Base-by-base conservation (phyloP, 1,284 basidiomycete species). In the Cryptococcus deneoformans region DNA sequence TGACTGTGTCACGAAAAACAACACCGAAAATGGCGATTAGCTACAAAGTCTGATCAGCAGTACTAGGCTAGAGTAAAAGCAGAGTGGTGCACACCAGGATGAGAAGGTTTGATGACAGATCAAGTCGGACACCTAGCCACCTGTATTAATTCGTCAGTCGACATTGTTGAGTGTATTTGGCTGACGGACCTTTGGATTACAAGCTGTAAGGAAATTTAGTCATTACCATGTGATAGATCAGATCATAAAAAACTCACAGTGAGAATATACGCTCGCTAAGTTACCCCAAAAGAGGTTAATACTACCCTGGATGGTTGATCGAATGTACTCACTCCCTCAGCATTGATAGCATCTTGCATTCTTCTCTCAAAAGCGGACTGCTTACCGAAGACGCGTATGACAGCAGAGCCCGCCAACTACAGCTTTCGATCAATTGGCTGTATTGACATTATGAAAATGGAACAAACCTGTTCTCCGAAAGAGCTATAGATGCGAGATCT, bases 41-140 rank as follows among this genome's bases (percentile, higher is more conserved):
- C 69, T 72, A 42, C 29, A 29, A 29, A 29, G 29, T 2, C 3
- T 20, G 29, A 35, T 42, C 0, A 36, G 43, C 20, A 49, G 34
- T 14, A 6, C 24, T n/a, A 9, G 9, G 20, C 5, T 34, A 37
- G 34, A 8, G 16, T 16, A 3, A 10, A 6, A 37, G 47, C 5
- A 1, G 47, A 36, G 47, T 12, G 47, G 14, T 6, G 6, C 5
- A 54, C 62, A 67, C 66, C 34, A 67, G 44, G 12, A 67, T 56
- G 11, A 68, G 53, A 5, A 64, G 50, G 24, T 64, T 64, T 16
- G 68, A 65, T 2, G 70, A 58, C 34, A 71, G 53, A 20, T 73
- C 68, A 0, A 75, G 66, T 8, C 73, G 59, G 12, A 75, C 62
- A 12, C 63, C 62, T 4, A 72, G 65, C 73, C 73, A 75, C 60